A percentile compares a stretch with the other conserved stretches of the same genome.
Evolutionary conservation across 306 rosid species (phyloP).

Genomic region (Cucumis sativus): DNA sequence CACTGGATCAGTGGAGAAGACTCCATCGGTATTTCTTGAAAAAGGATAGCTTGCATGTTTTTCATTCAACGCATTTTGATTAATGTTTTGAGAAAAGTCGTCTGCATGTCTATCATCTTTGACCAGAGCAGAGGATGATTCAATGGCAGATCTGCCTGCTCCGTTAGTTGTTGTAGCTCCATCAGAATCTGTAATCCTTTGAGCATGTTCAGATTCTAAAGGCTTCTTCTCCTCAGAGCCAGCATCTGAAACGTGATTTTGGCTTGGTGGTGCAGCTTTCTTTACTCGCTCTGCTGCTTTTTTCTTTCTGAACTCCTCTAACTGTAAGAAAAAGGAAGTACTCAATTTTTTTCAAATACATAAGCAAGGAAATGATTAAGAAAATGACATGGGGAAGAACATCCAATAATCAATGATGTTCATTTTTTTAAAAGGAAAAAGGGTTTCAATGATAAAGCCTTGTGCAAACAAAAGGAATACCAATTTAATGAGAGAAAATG

Average conservation of each 20-base stretch:
- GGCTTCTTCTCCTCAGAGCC: slow-evolving; percentile 39
- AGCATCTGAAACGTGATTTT: slow-evolving; percentile 27
- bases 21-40: slow-evolving; percentile 22
- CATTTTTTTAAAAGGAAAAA: background rate
- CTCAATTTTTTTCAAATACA: background rate
- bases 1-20: slow-evolving; percentile 18
- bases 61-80: slow-evolving; percentile 25
- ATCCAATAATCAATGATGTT: background rate
- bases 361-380: background rate
- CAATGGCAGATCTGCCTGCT: slow-evolving; percentile 20
- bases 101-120: slow-evolving; percentile 21
- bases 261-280: slow-evolving; percentile 41
- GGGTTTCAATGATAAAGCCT: background rate
- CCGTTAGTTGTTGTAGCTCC: slow-evolving; percentile 68
- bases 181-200: slow-evolving; percentile 32
- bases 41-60: slow-evolving; percentile 9
- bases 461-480: background rate
- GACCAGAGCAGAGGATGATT: slow-evolving; percentile 21
- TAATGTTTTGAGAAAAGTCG: slow-evolving; percentile 26
- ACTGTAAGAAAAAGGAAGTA: slow-evolving; percentile 32
- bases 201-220: slow-evolving; percentile 42
- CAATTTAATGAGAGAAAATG: background rate
- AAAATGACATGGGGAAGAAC: background rate
- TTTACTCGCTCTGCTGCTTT: slow-evolving; percentile 75
- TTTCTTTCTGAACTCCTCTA: slow-evolving; percentile 93